A percentile compares a stretch with the other conserved stretches of the same genome.
These are phyloP conservation scores for Phytomonas francai DNA, from an alignment of 208 protist genomes.

Conservation along the genomic window DNA sequence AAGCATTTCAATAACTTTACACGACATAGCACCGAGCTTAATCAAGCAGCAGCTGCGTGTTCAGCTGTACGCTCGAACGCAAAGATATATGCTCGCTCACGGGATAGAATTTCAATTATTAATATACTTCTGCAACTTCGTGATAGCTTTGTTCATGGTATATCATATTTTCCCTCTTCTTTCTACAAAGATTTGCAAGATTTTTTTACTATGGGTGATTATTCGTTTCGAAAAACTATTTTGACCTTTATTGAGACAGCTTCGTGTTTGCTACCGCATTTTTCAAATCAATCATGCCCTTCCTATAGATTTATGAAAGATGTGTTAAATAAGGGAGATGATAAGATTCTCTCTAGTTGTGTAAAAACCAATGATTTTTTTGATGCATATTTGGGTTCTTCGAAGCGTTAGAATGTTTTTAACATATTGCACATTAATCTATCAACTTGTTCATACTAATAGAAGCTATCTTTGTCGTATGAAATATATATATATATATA, in stretches of 20 bases:
- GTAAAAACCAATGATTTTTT: constrained; percentile 25
- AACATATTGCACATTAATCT: not conserved
- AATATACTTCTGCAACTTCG: constrained; percentile 45
- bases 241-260: constrained; percentile 32
- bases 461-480: not conserved
- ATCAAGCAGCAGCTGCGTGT: constrained; percentile 25
- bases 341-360: constrained; percentile 43
- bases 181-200: constrained; percentile 28
- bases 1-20: constrained; percentile 14
- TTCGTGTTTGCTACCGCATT: constrained; percentile 34
- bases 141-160: constrained; percentile 48
- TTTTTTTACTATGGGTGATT: constrained; percentile 12
- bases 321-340: constrained; percentile 35
- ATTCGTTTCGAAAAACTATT: constrained; percentile 22
- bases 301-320: constrained; percentile 55
- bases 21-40: not conserved
- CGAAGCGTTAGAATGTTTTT: not conserved
- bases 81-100: constrained; percentile 43
- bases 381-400: constrained; percentile 6
- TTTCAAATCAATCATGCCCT: constrained; percentile 29
- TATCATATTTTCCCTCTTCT: constrained; percentile 27
- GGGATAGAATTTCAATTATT: constrained; percentile 29
- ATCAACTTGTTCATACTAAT: not conserved
- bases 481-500: not conserved
- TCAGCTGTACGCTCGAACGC: constrained; percentile 29